Percentiles rank a stretch among this genome's conserved stretches.
Evolutionary conservation across 768 basidiomycete species (phyloP).

Genomic region (Panaeolus cyanescens): DNA sequence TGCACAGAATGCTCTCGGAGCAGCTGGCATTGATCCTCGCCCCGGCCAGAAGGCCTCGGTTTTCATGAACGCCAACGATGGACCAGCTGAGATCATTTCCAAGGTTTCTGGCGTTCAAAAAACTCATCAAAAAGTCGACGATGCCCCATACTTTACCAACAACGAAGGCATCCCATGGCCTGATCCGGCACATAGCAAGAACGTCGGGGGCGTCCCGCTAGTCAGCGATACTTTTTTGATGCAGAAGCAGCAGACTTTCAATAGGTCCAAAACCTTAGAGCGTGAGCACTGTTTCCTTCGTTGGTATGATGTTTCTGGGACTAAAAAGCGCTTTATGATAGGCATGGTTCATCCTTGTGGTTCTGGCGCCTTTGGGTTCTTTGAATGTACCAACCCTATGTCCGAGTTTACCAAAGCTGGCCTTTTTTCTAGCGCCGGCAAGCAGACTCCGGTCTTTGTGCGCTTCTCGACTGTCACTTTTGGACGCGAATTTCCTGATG

Average conservation of each 20-base stretch:
- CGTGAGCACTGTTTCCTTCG: conserved; percentile 1
- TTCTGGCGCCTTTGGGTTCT: conserved; percentile 11
- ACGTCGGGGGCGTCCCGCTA: conserved; percentile 10
- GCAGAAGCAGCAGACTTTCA: conserved; percentile 15
- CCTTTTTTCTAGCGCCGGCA: conserved; percentile 5
- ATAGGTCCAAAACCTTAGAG: conserved; percentile 10
- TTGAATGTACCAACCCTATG: conserved; percentile 13
- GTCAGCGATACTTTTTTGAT: conserved; percentile 11
- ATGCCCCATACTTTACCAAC: conserved; percentile 13
- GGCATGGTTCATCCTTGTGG: conserved; percentile 12
- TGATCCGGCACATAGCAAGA: conserved; percentile 11
- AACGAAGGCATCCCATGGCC: conserved; percentile 15
- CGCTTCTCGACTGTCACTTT: conserved; percentile 14
- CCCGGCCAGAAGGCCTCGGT: neutral
- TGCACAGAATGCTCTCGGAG: neutral
- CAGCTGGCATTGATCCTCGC: conserved; percentile 2
- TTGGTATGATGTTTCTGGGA: too few species aligned
- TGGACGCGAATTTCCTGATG: conserved; percentile 12
- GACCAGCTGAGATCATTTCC: conserved; percentile 9
- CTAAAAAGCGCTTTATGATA: neutral
- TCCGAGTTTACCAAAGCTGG: conserved; percentile 12
- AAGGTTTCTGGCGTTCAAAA: conserved; percentile 8
- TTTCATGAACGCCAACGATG: conserved; percentile 11
- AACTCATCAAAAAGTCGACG: neutral
- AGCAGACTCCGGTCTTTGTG: conserved; percentile 9